Conservation (phyloP, 805 yeast genomes). For the Myxozyma geophila region DNA sequence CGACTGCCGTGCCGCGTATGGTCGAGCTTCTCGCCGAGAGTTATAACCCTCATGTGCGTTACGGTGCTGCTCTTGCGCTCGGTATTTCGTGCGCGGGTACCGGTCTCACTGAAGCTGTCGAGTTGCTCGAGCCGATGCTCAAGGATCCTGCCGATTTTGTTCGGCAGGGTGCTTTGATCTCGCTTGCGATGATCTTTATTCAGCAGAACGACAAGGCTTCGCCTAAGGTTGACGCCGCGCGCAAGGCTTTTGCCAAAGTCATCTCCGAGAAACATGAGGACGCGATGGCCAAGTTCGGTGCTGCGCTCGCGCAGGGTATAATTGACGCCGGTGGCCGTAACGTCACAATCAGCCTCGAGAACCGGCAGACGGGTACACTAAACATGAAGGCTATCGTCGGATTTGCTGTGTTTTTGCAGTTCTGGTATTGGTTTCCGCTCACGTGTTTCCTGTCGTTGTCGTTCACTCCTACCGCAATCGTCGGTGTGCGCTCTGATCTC, state of each 20-base stretch:
- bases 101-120: constrained; percentile 84
- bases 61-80: constrained; percentile 96
- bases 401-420: constrained; percentile 83
- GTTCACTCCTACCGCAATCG: constrained; percentile 87
- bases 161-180: constrained; percentile 95
- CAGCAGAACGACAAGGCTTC: constrained; percentile 82
- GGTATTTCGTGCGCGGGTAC: constrained; percentile 98
- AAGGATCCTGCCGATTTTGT: constrained; percentile 96
- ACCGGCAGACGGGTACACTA: constrained; percentile 83
- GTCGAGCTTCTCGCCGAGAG: constrained; percentile 91
- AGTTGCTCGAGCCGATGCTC: constrained; percentile 87
- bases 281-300: constrained; percentile 96
- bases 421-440: constrained; percentile 99
- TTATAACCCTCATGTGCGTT: constrained; percentile 97
- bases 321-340: constrained; percentile 99
- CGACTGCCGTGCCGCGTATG: constrained; percentile 91
- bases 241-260: constrained; percentile 74
- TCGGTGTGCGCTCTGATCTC: constrained; percentile 84
- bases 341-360: constrained; percentile 90
- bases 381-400: constrained; percentile 93
- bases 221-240: constrained; percentile 79
- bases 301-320: constrained; percentile 95
- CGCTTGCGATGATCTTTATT: constrained; percentile 86
- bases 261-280: constrained; percentile 90
- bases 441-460: constrained; percentile 91